These are phyloP conservation scores for Podospora sp. DNA, from an alignment of 495 filamentous ascomycete genomes.

Conservation along the genomic window DNA sequence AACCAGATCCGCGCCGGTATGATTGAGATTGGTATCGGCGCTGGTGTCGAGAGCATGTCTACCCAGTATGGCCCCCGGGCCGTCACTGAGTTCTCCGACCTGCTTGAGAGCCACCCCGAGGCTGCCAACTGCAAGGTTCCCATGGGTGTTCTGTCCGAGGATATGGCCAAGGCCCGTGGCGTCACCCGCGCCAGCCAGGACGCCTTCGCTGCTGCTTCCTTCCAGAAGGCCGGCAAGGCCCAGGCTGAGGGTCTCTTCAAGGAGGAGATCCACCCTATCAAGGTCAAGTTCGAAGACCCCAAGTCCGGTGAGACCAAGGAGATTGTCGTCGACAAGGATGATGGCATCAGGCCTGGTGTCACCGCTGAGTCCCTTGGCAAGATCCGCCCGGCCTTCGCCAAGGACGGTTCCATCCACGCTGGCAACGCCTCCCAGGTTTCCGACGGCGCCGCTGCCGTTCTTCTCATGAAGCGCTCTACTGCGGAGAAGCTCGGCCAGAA, in stretches of 20 bases:
- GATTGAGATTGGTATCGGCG: conserved; percentile 94
- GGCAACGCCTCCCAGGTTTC: conserved; percentile 95
- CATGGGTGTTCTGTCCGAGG: conserved; percentile 92
- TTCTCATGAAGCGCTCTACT: conserved; percentile 93
- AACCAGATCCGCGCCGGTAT: conserved; percentile 85
- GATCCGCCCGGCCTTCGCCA: conserved; percentile 89
- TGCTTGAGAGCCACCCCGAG: conserved; percentile 80
- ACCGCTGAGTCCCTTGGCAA: conserved; percentile 83
- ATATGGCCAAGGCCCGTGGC: conserved; percentile 86
- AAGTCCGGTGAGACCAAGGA: conserved; percentile 86
- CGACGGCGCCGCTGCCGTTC: conserved; percentile 92
- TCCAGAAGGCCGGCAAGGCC: conserved; percentile 84
- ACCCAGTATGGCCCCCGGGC: conserved; percentile 87
- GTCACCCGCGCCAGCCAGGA: conserved; percentile 78
- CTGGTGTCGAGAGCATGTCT: conserved; percentile 98
- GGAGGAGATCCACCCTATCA: conserved; percentile 86
- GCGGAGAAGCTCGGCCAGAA: conserved; percentile 84
- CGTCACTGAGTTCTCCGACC: conserved; percentile 91
- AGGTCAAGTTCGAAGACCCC: conserved; percentile 81
- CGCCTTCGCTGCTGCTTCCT: conserved; percentile 83
- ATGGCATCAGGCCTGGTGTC: conserved; percentile 83
- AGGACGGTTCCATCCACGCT: conserved; percentile 89
- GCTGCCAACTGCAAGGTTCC: conserved; percentile 96
- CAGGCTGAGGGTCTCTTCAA: conserved; percentile 90
- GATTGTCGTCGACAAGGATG: conserved; percentile 82